These are phyloP conservation scores for Phytophthora quininea DNA, from an alignment of 352 stramenopile species.

Conservation along the genomic window DNA sequence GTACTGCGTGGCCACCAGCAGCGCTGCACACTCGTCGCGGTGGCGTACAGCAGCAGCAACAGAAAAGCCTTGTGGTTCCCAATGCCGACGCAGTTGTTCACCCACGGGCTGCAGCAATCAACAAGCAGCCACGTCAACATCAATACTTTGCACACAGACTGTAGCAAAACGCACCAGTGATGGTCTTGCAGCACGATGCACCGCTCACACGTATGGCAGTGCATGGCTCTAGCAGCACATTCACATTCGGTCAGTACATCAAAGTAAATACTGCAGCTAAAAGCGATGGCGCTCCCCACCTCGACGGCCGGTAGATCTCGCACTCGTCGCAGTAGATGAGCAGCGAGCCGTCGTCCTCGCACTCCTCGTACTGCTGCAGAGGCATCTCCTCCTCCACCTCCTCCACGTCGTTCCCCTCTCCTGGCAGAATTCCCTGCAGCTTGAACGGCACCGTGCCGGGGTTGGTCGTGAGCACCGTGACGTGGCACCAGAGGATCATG, in stretches of 20 bases:
- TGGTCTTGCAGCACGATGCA: conserved; percentile 86
- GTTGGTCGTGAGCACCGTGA: conserved; percentile 77
- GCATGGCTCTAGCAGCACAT: conserved; percentile 54
- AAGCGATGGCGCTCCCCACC: conserved; percentile 30
- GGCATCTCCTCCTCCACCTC: conserved; percentile 70
- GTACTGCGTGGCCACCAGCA: conserved; percentile 63
- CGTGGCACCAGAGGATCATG: conserved; percentile 80
- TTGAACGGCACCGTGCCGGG: conserved; percentile 69
- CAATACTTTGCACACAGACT: background rate
- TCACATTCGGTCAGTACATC: background rate
- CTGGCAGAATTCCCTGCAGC: conserved; percentile 29
- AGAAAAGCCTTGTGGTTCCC: conserved; percentile 86
- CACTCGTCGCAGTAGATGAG: conserved; percentile 85
- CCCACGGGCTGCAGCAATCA: conserved; percentile 61
- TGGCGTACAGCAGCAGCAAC: conserved; percentile 80
- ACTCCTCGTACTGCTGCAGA: conserved; percentile 66
- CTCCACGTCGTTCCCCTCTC: conserved; percentile 32
- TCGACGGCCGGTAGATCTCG: conserved; percentile 73
- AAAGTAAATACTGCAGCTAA: too few species aligned
- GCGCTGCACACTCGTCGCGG: conserved; percentile 58
- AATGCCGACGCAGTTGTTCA: conserved; percentile 89
- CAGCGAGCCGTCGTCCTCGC: conserved; percentile 77
- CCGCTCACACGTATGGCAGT: conserved; percentile 78
- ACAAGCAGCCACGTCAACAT: conserved; percentile 10
- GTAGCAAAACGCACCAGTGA: conserved; percentile 61